phyloP scores from a whole-genome alignment of 257 asterid species.

The Nicotiana attenuata region DNA sequence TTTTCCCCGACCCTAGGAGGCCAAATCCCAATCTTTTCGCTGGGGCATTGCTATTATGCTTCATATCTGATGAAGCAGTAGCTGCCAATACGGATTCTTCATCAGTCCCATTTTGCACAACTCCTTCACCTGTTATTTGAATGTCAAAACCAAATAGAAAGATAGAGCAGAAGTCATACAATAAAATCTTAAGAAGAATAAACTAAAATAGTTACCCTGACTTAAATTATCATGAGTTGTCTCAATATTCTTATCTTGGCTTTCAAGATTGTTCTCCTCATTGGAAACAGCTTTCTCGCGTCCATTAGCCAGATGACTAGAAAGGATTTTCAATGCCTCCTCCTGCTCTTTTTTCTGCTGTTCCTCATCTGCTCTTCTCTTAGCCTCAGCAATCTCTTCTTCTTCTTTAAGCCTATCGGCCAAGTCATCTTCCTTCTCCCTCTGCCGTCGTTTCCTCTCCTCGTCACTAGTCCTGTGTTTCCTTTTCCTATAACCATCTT shows the following conservation, averaged over 20 bases:
- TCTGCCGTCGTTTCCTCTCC: slow-evolving; percentile 77
- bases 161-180: background rate
- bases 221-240: slow-evolving; percentile 38
- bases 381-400: slow-evolving; percentile 78
- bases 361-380: slow-evolving; percentile 66
- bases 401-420: slow-evolving; percentile 77
- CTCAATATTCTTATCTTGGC: slow-evolving; percentile 34
- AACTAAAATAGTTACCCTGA: slow-evolving; percentile 27
- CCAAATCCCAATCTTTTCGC: slow-evolving; percentile 87
- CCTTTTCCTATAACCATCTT: slow-evolving; percentile 82
- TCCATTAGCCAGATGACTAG: slow-evolving; percentile 40
- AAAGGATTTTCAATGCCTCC: slow-evolving; percentile 37
- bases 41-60: slow-evolving; percentile 56
- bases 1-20: slow-evolving; percentile 77
- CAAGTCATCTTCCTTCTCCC: slow-evolving; percentile 90
- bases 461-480: slow-evolving; percentile 76
- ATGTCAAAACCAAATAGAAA: slow-evolving; percentile 13
- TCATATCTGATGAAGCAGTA: slow-evolving; percentile 39
- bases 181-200: background rate
- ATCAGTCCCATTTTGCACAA: slow-evolving; percentile 47
- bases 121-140: slow-evolving; percentile 47
- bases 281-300: slow-evolving; percentile 31
- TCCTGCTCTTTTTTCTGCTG: slow-evolving; percentile 56
- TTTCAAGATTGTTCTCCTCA: slow-evolving; percentile 34
- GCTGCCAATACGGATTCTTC: slow-evolving; percentile 42